Conservation (phyloP, 169 alveolate species). For the Eimeria acervulina region DNA sequence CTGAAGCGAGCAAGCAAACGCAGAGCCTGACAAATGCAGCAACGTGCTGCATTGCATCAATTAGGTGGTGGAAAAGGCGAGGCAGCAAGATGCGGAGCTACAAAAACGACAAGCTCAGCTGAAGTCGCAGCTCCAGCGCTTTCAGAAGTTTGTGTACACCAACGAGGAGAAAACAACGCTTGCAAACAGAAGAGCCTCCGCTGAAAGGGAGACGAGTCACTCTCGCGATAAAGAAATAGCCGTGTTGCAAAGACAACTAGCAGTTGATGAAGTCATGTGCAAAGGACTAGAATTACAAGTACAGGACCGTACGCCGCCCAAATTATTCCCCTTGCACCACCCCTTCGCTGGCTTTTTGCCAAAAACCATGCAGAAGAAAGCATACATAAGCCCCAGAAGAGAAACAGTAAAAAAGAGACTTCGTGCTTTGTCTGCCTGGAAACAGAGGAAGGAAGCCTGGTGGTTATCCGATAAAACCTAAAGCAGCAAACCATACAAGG, state of each 20-base stretch:
- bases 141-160: constrained; percentile 55
- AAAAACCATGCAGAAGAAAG: neutral
- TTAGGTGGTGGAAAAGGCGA: constrained; percentile 54
- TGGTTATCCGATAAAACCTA: neutral
- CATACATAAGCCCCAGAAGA: neutral
- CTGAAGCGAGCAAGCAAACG: neutral
- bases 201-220: constrained; percentile 30
- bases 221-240: constrained; percentile 24
- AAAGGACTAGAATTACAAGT: constrained; percentile 11
- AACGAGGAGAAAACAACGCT: constrained; percentile 49
- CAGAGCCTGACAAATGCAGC: neutral
- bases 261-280: constrained; percentile 41
- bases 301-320: neutral
- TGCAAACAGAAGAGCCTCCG: constrained; percentile 35
- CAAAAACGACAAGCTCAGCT: constrained; percentile 68
- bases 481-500: neutral
- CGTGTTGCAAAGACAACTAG: constrained; percentile 34
- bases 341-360: neutral
- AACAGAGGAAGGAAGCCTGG: neutral
- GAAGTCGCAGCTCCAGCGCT: constrained; percentile 51
- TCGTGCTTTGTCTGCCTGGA: neutral
- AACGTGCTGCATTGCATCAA: neutral
- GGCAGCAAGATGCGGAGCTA: constrained; percentile 55
- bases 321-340: neutral
- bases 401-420: neutral